Percentiles rank a stretch among this genome's conserved stretches.
Evolutionary conservation across 441 rosid genomes (phyloP).

Genomic region (Mallotus repandus): DNA sequence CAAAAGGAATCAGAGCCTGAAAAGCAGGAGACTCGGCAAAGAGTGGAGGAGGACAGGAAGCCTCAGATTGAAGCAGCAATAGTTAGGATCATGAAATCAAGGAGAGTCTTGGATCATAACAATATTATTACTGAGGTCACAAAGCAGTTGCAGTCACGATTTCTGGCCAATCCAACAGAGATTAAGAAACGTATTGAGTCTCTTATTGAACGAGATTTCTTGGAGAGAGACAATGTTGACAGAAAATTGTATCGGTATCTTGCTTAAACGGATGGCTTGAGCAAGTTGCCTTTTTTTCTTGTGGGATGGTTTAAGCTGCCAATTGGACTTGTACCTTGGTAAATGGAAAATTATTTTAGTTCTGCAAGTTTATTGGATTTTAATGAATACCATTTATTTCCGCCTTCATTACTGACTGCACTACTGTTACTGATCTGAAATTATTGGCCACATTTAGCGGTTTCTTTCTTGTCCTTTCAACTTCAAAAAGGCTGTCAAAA

Average conservation of each 20-base stretch:
- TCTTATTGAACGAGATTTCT: constrained; percentile 89
- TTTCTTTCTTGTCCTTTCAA: background rate
- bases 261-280: constrained; percentile 50
- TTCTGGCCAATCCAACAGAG: constrained; percentile 90
- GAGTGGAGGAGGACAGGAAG: constrained; percentile 98
- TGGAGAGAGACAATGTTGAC: constrained; percentile 87
- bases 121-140: constrained; percentile 86
- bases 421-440: constrained; percentile 9
- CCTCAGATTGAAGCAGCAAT: constrained; percentile 98
- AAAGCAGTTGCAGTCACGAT: constrained; percentile 89
- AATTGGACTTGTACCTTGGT: constrained; percentile 35
- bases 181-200: constrained; percentile 94
- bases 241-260: constrained; percentile 89
- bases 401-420: constrained; percentile 6
- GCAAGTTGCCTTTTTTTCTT: constrained; percentile 25
- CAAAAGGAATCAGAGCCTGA: constrained; percentile 96
- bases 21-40: constrained; percentile 94
- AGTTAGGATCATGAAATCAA: constrained; percentile 96
- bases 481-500: background rate
- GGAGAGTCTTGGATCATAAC: constrained; percentile 90
- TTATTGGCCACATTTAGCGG: background rate
- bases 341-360: constrained; percentile 38
- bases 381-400: constrained; percentile 34
- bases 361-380: constrained; percentile 36
- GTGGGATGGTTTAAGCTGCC: constrained; percentile 34